These are phyloP conservation scores for Erysimum pusillum DNA, from an alignment of 441 rosid genomes.

Conservation along the genomic window DNA sequence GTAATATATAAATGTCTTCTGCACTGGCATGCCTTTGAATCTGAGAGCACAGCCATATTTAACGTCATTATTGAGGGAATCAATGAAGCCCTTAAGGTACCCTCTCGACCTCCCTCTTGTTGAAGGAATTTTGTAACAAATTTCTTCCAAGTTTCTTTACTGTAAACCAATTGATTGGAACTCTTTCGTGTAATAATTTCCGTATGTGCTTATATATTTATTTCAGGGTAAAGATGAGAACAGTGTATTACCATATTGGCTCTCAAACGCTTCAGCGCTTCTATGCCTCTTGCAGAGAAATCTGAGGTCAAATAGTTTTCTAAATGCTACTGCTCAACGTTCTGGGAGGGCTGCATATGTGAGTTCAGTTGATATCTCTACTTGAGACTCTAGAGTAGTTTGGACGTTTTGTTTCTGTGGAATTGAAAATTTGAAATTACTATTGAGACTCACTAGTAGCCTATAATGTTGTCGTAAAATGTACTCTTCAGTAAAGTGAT, in stretches of 20 bases:
- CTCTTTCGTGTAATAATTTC: constrained; percentile 19
- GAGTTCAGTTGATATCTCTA: constrained; percentile 45
- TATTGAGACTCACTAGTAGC: constrained; percentile 25
- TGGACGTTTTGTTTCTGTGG: constrained; percentile 15
- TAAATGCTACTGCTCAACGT: constrained; percentile 67
- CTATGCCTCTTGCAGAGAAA: constrained; percentile 94
- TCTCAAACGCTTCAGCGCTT: constrained; percentile 92
- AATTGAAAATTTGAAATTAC: constrained; percentile 18
- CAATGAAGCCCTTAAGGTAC: constrained; percentile 84
- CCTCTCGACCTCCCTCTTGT: constrained; percentile 29
- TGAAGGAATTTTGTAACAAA: constrained; percentile 17
- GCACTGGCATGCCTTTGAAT: constrained; percentile 97
- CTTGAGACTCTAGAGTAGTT: constrained; percentile 14
- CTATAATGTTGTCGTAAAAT: background rate
- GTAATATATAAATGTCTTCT: constrained; percentile 89
- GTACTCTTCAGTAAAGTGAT: constrained; percentile 19
- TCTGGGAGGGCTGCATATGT: constrained; percentile 82
- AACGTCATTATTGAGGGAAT: constrained; percentile 91
- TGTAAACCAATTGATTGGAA: constrained; percentile 13
- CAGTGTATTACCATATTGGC: constrained; percentile 85
- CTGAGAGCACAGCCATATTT: constrained; percentile 91
- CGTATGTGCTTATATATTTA: constrained; percentile 30
- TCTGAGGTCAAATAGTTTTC: constrained; percentile 79
- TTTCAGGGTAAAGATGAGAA: constrained; percentile 87
- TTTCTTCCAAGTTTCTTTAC: constrained; percentile 16